Percentiles rank a stretch among this genome's conserved stretches.
These are phyloP conservation scores for Lecanoromycetidae sp. DNA, from an alignment of 2,329 filamentous ascomycete species.

Conservation along the genomic window DNA sequence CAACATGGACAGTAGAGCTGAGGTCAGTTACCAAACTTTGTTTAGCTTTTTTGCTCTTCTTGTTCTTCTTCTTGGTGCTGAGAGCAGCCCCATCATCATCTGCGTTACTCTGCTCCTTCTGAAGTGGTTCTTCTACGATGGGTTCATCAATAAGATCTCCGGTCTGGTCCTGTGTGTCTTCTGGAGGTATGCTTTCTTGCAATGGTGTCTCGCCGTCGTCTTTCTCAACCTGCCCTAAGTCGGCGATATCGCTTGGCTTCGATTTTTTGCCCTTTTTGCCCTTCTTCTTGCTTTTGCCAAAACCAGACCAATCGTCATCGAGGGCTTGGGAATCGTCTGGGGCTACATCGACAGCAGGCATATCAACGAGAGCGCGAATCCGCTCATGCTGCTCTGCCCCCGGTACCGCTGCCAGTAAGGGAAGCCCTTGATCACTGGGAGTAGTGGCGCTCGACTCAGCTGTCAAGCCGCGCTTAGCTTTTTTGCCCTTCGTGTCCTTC, in stretches of 20 bases:
- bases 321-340: constrained; percentile 48
- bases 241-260: not conserved
- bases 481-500: constrained; percentile 27
- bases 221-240: not conserved
- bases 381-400: no score
- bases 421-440: not conserved
- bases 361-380: not conserved
- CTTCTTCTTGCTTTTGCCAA: constrained; percentile 4
- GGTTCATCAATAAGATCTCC: not conserved
- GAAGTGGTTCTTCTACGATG: not conserved
- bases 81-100: not conserved
- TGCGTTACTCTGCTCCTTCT: not conserved
- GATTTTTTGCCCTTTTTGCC: constrained; percentile 15
- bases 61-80: constrained; percentile 9
- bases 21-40: not conserved
- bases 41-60: constrained; percentile 18
- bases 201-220: not conserved
- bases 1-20: no score
- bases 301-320: not conserved
- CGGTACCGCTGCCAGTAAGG: no score
- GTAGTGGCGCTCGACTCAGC: not conserved
- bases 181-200: not conserved
- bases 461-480: constrained; percentile 13
- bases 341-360: constrained; percentile 58
- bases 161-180: not conserved